Evolutionary conservation across 2,329 filamentous ascomycete genomes (phyloP), one percentile per base, ranked within the genome.

Genomic region (Cercospora sojina): DNA sequence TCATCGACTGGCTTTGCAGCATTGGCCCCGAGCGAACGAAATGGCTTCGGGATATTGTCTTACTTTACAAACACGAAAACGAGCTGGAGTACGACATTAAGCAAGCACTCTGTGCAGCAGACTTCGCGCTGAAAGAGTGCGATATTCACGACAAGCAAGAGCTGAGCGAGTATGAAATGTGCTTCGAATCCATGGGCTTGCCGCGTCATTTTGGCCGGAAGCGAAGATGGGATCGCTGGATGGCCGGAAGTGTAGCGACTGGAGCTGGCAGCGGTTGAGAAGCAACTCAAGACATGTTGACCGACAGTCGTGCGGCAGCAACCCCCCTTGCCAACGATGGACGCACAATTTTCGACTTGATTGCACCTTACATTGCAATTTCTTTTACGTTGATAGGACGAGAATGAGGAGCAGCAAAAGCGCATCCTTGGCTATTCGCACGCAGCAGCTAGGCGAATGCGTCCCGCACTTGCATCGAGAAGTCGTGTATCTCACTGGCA

Each of bases 191-290:
- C 31, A 61, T 71, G 43, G 72, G 72, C 1, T 62, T 73, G 47
- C 71, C 72, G 5, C 65, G 71, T 23, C 72, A 73, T 59, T 73
- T 74, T 67, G 72, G 72, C n/a, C 67, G 56, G 62, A 71, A 69
- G 67, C 60, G 58, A 64, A 64, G 62, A 58, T 47, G 59, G 55
- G 65, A 70, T 63, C 67, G 65, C 60, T 70, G 65, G 66, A 13
- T 63, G 29, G 67, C 65, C 31, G 65, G 59, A 35, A 64, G 56
- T 25, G 61, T 53, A 47, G 57, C 68, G 27, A 61, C 47, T 32
- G 62, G 65, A 67, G 38, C 55, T 53, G 51, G 25, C 53, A 31
- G 7, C 43, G 9, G 49, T 43, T 41, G 57, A 59, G 32, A 25
- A 18, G 20, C 56, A 27, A n/a, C 32, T 53, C 47, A 27, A 25